Conservation (phyloP, 352 stramenopile species). For the Pythium aquatile region DNA sequence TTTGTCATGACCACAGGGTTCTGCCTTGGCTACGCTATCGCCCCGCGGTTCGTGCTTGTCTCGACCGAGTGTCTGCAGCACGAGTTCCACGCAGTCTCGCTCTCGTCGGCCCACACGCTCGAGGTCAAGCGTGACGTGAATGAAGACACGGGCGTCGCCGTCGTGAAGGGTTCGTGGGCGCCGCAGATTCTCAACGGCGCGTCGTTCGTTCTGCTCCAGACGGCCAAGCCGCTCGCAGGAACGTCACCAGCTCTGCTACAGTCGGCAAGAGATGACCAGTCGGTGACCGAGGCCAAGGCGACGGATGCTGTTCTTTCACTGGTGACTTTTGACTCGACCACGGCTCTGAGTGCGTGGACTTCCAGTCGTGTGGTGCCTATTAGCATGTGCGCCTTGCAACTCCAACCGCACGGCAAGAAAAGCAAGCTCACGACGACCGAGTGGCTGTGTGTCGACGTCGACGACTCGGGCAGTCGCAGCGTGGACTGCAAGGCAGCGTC, state of each 20-base stretch:
- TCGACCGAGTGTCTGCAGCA: conserved; percentile 20
- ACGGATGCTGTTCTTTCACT: background rate
- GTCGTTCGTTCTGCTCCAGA: conserved; percentile 11
- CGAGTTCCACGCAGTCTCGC: conserved; percentile 6
- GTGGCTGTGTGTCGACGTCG: conserved; percentile 23
- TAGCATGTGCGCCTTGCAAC: background rate
- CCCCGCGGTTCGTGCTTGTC: conserved; percentile 21
- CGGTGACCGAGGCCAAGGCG: background rate
- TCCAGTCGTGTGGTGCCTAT: background rate
- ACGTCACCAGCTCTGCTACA: conserved; percentile 7
- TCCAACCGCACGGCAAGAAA: background rate
- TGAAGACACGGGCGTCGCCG: background rate
- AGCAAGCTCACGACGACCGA: background rate
- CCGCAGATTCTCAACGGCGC: background rate
- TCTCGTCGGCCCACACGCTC: background rate
- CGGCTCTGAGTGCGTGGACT: background rate
- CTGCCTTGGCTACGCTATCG: conserved; percentile 23
- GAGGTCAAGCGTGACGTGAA: background rate
- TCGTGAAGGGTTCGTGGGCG: background rate
- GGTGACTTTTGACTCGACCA: background rate
- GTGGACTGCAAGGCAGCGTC: background rate
- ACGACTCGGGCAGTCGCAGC: background rate
- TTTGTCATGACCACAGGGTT: background rate
- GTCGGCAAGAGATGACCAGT: background rate
- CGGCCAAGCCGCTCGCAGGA: conserved; percentile 2